Conservation (phyloP, 805 yeast genomes). For the Yamadazyma olivae region DNA sequence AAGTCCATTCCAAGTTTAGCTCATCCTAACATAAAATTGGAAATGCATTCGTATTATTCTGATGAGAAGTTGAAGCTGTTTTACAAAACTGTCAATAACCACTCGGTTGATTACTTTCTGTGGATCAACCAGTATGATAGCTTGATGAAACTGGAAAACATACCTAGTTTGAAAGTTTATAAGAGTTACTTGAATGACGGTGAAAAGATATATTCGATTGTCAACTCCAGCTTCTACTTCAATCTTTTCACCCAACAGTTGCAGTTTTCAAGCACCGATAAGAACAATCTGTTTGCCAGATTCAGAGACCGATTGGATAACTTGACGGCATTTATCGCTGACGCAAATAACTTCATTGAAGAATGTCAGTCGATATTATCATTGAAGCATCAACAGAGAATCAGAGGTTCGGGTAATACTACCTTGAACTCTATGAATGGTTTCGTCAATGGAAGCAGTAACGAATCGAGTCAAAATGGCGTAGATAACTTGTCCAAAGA, state of each 20-base stretch:
- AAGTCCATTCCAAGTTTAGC: constrained; percentile 1
- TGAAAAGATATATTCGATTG: constrained; percentile 35
- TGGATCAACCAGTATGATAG: constrained; percentile 52
- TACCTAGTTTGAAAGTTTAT: constrained; percentile 46
- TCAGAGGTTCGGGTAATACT: constrained; percentile 25
- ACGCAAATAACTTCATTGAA: constrained; percentile 51
- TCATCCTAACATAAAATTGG: constrained; percentile 22
- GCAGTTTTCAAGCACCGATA: constrained; percentile 4
- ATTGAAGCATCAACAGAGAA: constrained; percentile 50
- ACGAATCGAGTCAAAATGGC: not conserved
- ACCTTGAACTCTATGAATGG: constrained; percentile 10
- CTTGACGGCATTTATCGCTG: constrained; percentile 32
- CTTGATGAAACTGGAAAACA: constrained; percentile 35
- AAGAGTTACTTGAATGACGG: constrained; percentile 51
- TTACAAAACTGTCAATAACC: constrained; percentile 33
- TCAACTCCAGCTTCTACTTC: constrained; percentile 1
- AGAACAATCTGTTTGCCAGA: not conserved
- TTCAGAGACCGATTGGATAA: constrained; percentile 4
- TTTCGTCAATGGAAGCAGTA: not conserved
- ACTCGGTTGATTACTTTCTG: constrained; percentile 43
- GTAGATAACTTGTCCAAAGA: not conserved
- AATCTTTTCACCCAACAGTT: not conserved
- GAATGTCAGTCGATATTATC: constrained; percentile 53
- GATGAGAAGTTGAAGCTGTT: constrained; percentile 50
- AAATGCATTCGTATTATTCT: constrained; percentile 45